These are phyloP conservation scores for Pulicaria dysenterica DNA, from an alignment of 129 eudicot genomes.

Conservation along the genomic window DNA sequence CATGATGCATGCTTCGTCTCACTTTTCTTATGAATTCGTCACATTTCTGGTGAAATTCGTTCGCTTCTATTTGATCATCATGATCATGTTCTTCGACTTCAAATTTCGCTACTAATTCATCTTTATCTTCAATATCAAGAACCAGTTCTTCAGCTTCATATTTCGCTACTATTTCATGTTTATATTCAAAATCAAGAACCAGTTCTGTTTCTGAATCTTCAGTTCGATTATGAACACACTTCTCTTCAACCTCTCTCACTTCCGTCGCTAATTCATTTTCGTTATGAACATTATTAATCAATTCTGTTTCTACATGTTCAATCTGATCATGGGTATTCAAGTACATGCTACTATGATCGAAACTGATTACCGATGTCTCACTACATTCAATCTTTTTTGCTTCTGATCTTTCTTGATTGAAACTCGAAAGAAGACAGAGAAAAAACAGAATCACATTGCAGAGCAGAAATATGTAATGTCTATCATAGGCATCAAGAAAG, in stretches of 20 bases:
- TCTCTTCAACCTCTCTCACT: constrained; percentile 3
- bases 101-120: constrained; percentile 10
- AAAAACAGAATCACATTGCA: constrained; percentile 25
- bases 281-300: background rate
- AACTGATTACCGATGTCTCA: background rate
- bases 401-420: background rate
- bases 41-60: constrained; percentile 19
- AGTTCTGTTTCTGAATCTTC: background rate
- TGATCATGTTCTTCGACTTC: constrained; percentile 17
- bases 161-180: constrained; percentile 5
- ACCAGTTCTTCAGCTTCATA: constrained; percentile 13
- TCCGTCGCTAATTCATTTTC: constrained; percentile 1
- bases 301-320: background rate
- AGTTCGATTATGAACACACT: background rate
- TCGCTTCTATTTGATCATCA: constrained; percentile 10
- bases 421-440: background rate
- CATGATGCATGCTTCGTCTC: constrained; percentile 16
- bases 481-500: constrained; percentile 15
- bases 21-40: constrained; percentile 27
- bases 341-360: background rate
- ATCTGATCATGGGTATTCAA: background rate
- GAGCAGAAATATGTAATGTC: constrained; percentile 20
- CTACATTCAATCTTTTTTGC: background rate
- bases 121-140: constrained; percentile 7
- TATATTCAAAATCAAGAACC: background rate